Base-by-base conservation (phyloP, 768 basidiomycete species). In the Lactarius vividus region DNA sequence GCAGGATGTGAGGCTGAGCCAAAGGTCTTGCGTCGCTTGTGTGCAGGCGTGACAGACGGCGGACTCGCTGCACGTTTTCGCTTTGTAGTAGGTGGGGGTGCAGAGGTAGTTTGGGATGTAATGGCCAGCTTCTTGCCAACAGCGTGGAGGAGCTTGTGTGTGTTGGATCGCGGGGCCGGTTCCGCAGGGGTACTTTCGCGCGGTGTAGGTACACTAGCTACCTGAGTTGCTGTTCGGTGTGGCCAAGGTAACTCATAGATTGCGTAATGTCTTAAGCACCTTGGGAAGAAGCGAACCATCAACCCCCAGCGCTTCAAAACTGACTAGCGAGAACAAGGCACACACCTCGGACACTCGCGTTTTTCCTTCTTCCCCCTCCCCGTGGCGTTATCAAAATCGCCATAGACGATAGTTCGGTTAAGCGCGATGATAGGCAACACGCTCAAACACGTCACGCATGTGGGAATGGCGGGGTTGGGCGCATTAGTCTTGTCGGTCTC, bases 221-320 rank as follows among this genome's bases (percentile, higher is more conserved):
- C 72, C 18, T 84, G 83, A 57, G 82, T 82, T 40, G 80, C 77
- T 44, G 83, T 72, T 61, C 91, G 88, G 57, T 80, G 78, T 26
- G 91, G 91, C 91, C 91, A 93, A 2, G 82, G 75, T 61, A 82
- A 79, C 2, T 81, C 82, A 75, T 92, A 93, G 64, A 93, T 93
- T 13, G 88, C 90, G 71, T 80, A 83, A 74, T 93, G 91, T 23
- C 91, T 88, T 75, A 92, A 81, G 74, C 91, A 93, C 65, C 91
- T 92, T 71, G 56, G 53, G 52, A 69, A 53, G 16, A 46, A 28
- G 18, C 23, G 31, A 69, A 57, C 64, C 61, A 63, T 71, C 62
- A 56, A 64, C 20, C 29, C 49, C 56, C 23, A 61, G 49, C 57
- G 26, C 20, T 53, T 28, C 23, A 10, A 23, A 26, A 61, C 67